Conservation (phyloP, 345 rosid genomes). For the Moringa oleifera region DNA sequence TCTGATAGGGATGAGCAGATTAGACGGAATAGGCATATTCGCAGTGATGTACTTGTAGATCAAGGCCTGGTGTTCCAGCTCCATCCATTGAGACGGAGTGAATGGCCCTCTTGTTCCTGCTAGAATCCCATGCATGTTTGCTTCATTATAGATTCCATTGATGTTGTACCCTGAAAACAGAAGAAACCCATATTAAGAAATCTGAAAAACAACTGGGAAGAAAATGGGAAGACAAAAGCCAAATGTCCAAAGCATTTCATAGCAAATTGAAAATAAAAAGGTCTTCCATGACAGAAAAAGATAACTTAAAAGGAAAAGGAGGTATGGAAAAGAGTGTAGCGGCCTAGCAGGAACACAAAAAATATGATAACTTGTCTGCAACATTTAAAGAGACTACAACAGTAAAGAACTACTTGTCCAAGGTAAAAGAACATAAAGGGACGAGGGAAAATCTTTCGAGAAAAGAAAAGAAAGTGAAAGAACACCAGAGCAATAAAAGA, state of each 20-base stretch:
- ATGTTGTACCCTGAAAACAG: conserved; percentile 27
- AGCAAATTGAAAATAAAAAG: neutral
- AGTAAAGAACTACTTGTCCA: conserved; percentile 16
- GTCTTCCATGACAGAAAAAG: neutral
- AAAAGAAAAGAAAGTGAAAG: neutral
- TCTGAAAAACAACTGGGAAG: too few species aligned
- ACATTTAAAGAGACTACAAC: conserved; percentile 19
- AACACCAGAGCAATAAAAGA: conserved; percentile 1
- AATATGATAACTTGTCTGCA: conserved; percentile 12
- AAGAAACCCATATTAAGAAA: conserved; percentile 4
- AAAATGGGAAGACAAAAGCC: conserved; percentile 2
- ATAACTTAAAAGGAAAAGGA: too few species aligned
- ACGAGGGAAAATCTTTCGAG: neutral
- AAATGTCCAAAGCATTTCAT: neutral
- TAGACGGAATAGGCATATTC: conserved; percentile 71
- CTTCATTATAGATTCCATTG: conserved; percentile 31
- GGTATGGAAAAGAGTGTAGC: conserved; percentile 2
- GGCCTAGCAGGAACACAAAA: conserved; percentile 16
- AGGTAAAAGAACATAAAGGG: conserved; percentile 8
- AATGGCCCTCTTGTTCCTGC: conserved; percentile 49
- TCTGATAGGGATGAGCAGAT: conserved; percentile 67
- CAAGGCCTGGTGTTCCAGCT: conserved; percentile 92
- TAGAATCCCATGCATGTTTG: conserved; percentile 33
- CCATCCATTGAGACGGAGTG: conserved; percentile 82
- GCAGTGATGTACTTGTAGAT: conserved; percentile 81